phyloP scores from a whole-genome alignment of 176 grass and related monocot species.

The Musa troglodytarum region DNA sequence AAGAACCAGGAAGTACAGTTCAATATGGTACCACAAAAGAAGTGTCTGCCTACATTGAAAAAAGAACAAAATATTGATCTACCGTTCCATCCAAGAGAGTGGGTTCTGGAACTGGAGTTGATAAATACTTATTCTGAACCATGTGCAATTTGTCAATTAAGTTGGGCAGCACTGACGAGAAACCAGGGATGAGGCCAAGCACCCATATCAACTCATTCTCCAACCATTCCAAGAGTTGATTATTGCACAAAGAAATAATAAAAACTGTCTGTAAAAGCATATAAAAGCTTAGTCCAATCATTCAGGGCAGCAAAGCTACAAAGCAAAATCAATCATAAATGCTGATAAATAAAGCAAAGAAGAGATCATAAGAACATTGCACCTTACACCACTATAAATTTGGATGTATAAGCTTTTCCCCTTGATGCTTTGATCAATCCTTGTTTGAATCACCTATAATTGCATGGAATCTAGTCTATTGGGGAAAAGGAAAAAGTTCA shows the following conservation, averaged over 20 bases:
- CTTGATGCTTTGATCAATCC: too few species aligned
- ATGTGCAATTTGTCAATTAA: constrained; percentile 62
- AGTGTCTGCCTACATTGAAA: neutral
- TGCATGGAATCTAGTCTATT: too few species aligned
- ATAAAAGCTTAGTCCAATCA: neutral
- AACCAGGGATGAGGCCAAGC: constrained; percentile 53
- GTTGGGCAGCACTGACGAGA: constrained; percentile 54
- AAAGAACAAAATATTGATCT: neutral
- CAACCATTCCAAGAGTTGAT: constrained; percentile 83
- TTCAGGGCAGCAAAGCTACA: neutral
- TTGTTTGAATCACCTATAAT: too few species aligned
- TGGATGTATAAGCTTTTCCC: too few species aligned
- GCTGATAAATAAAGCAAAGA: neutral
- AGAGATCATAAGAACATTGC: neutral
- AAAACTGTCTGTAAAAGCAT: constrained; percentile 49
- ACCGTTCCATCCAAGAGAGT: constrained; percentile 38
- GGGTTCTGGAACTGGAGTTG: constrained; percentile 34
- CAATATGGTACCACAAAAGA: neutral
- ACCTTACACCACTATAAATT: neutral
- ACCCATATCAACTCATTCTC: constrained; percentile 82
- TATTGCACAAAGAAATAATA: constrained; percentile 78
- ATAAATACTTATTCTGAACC: constrained; percentile 72
- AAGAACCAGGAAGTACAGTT: neutral
- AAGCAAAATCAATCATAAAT: neutral
- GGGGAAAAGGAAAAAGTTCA: too few species aligned